phyloP scores from a whole-genome alignment of 73 alveolate species.

The Uronychia binucleata region DNA sequence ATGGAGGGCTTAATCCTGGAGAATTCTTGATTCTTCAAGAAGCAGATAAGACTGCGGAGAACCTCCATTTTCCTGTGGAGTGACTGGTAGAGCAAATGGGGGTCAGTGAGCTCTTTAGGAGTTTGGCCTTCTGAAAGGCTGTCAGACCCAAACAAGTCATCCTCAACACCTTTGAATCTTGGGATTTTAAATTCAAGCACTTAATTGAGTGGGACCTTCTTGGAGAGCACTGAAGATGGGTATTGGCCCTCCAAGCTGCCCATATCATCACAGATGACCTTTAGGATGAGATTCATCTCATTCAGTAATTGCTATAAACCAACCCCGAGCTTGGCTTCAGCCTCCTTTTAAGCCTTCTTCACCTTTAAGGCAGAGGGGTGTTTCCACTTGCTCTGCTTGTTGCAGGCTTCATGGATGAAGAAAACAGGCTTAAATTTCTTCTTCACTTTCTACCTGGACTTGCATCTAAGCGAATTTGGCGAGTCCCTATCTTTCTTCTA shows the following conservation, averaged over 20 bases:
- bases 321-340: not conserved
- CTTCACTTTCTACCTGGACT: too few species aligned
- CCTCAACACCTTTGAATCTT: not conserved
- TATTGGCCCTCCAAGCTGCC: not conserved
- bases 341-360: not conserved
- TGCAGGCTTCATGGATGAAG: not conserved
- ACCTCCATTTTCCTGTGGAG: not conserved
- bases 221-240: not conserved
- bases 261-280: not conserved
- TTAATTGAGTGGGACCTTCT: not conserved
- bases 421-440: not conserved
- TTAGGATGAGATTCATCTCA: not conserved
- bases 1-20: not conserved
- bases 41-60: not conserved
- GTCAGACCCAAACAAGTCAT: not conserved
- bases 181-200: not conserved
- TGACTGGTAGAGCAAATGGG: not conserved
- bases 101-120: not conserved
- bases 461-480: too few species aligned
- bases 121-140: too few species aligned
- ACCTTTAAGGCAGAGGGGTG: too few species aligned
- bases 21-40: not conserved
- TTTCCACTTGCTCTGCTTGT: not conserved
- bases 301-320: not conserved
- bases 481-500: too few species aligned